Evolutionary conservation across 805 yeast genomes (phyloP).

Genomic region (Novakomyces olei): DNA sequence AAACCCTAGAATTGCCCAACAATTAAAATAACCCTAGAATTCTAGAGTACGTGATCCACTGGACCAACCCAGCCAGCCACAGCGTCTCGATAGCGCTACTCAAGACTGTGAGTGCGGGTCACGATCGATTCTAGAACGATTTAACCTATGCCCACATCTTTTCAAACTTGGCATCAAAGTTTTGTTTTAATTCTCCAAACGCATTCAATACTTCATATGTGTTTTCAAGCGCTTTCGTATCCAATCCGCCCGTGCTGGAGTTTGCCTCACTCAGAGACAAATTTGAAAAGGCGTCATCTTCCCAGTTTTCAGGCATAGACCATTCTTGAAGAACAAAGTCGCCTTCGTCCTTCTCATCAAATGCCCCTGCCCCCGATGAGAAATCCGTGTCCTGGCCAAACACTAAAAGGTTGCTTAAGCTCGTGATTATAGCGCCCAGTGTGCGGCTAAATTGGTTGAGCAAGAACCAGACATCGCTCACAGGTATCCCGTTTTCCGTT

Average conservation of each 20-base stretch:
- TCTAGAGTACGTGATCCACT: too few relatives aligned
- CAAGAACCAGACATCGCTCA: slow-evolving; percentile 1
- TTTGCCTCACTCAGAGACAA: too few relatives aligned
- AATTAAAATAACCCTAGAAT: too few relatives aligned
- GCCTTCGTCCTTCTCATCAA: too few relatives aligned
- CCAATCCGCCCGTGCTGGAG: slow-evolving; percentile 1
- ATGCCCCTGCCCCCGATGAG: background rate
- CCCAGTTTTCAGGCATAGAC: background rate
- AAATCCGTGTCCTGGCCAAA: background rate
- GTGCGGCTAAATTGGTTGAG: slow-evolving; percentile 2
- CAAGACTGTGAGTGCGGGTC: too few relatives aligned
- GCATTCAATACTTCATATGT: slow-evolving; percentile 1
- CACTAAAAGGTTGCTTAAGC: background rate
- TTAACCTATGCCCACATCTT: slow-evolving; percentile 4
- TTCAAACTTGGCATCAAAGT: slow-evolving; percentile 2
- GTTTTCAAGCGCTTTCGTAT: background rate
- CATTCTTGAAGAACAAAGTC: slow-evolving; percentile 1
- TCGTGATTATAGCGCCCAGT: slow-evolving; percentile 1
- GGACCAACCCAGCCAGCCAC: too few relatives aligned
- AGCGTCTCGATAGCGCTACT: too few relatives aligned
- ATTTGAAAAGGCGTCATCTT: too few relatives aligned
- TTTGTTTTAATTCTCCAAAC: slow-evolving; percentile 1
- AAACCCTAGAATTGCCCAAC: too few relatives aligned
- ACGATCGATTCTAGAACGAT: too few relatives aligned
- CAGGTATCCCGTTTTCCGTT: background rate